Percentiles rank a stretch among this genome's conserved stretches.
Conservation (phyloP, 768 basidiomycete genomes). For the Podaxis mareebaensis region DNA sequence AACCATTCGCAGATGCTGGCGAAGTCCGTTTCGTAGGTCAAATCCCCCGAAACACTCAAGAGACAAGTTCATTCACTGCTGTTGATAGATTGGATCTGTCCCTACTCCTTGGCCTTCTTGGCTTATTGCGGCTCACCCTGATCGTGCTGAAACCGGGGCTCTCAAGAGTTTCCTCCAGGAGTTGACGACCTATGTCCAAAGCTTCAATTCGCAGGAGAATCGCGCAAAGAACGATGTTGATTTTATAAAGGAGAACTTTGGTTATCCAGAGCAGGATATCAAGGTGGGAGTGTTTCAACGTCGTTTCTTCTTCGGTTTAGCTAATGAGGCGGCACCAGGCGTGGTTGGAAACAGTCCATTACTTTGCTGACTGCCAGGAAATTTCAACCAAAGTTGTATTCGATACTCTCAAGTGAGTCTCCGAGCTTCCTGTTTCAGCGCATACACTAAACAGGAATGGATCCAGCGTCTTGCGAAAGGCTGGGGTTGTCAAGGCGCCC, state of each 20-base stretch:
- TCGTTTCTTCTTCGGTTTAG: neutral
- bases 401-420: slow-evolving; percentile 67
- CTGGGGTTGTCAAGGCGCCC: slow-evolving; percentile 17
- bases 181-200: slow-evolving; percentile 64
- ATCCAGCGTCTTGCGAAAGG: slow-evolving; percentile 15
- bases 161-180: slow-evolving; percentile 61
- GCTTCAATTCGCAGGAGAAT: slow-evolving; percentile 61
- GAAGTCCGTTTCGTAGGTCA: slow-evolving; percentile 79
- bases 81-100: slow-evolving; percentile 71
- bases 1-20: slow-evolving; percentile 74
- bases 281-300: slow-evolving; percentile 40
- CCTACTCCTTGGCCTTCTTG: slow-evolving; percentile 98
- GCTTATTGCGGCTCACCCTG: slow-evolving; percentile 85
- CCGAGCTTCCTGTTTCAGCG: neutral
- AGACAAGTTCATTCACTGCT: neutral
- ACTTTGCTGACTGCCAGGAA: slow-evolving; percentile 62
- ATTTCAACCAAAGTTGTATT: slow-evolving; percentile 67
- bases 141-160: slow-evolving; percentile 51
- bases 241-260: slow-evolving; percentile 78
- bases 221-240: slow-evolving; percentile 62
- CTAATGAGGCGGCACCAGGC: slow-evolving; percentile 41
- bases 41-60: neutral
- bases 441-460: neutral
- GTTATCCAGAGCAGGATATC: slow-evolving; percentile 82
- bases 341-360: slow-evolving; percentile 81